Conservation (phyloP, 495 filamentous ascomycete species). For the Penicillium antarcticum region DNA sequence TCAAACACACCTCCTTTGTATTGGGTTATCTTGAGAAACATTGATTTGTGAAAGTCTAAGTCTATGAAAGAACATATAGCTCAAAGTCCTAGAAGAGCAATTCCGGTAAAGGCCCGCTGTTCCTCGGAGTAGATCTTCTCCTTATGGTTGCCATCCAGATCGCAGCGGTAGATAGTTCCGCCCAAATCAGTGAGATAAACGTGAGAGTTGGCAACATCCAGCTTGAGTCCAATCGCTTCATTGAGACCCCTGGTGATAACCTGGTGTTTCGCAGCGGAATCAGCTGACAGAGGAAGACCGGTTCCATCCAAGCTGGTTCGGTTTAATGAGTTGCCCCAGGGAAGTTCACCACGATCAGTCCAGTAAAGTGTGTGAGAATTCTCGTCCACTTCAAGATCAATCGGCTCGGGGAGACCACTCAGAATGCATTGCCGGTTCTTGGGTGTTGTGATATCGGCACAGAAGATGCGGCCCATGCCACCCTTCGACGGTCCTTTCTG, state of each 20-base stretch:
- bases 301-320: conserved; percentile 12
- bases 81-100: conserved; percentile 6
- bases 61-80: background rate
- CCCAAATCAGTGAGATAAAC: conserved; percentile 50
- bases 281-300: conserved; percentile 10
- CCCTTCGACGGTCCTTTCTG: conserved; percentile 53
- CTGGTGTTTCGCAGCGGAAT: conserved; percentile 10
- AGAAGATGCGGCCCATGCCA: conserved; percentile 46
- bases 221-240: conserved; percentile 48
- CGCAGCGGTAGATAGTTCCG: conserved; percentile 43
- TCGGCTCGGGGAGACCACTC: conserved; percentile 44
- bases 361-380: conserved; percentile 40
- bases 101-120: conserved; percentile 28
- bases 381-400: conserved; percentile 49
- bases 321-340: conserved; percentile 46
- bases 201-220: conserved; percentile 34
- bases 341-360: conserved; percentile 53
- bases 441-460: conserved; percentile 35
- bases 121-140: conserved; percentile 22
- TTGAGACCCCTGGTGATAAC: conserved; percentile 37
- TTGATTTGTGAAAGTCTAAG: background rate
- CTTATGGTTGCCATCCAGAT: conserved; percentile 39
- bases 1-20: background rate
- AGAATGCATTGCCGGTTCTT: conserved; percentile 30
- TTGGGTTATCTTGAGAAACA: too few relatives aligned